Evolutionary conservation across 306 rosid genomes (phyloP).

Genomic region (Vigna radiata): DNA sequence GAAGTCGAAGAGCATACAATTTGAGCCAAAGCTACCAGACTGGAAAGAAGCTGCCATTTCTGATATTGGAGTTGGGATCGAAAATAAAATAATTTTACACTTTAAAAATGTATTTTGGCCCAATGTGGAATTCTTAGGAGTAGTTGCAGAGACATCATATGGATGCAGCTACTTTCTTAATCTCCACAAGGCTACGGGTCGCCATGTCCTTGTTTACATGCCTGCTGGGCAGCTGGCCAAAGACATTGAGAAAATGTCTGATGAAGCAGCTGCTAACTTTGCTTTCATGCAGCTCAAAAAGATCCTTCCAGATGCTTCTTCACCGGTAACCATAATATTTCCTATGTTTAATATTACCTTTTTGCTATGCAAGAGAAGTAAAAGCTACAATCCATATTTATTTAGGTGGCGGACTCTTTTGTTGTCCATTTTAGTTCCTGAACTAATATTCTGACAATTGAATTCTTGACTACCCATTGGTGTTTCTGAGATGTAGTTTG

Average conservation of each 20-base stretch:
- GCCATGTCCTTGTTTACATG: slow-evolving; percentile 95
- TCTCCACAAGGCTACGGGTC: slow-evolving; percentile 97
- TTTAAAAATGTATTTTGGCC: slow-evolving; percentile 98
- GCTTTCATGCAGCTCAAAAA: slow-evolving; percentile 82
- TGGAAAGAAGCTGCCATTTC: slow-evolving; percentile 94
- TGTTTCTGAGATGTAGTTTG: not conserved
- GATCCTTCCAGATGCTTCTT: slow-evolving; percentile 94
- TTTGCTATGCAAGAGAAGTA: not conserved
- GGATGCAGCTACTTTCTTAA: slow-evolving; percentile 98
- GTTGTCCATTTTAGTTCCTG: no score
- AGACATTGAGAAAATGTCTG: slow-evolving; percentile 99
- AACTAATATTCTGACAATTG: no score
- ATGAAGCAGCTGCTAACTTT: slow-evolving; percentile 93
- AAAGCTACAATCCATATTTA: slow-evolving; percentile 15
- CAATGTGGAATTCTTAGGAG: slow-evolving; percentile 97
- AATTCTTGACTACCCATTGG: not conserved
- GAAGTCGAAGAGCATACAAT: slow-evolving; percentile 72
- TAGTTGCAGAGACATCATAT: slow-evolving; percentile 92
- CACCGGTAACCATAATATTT: slow-evolving; percentile 64
- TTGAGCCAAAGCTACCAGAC: slow-evolving; percentile 96
- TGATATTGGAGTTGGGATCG: slow-evolving; percentile 92
- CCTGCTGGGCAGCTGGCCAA: slow-evolving; percentile 97
- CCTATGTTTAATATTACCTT: not conserved
- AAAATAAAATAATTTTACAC: slow-evolving; percentile 89
- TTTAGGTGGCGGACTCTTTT: not conserved